phyloP scores from a whole-genome alignment of 1,284 basidiomycete species.

The Phlebopus sp. region DNA sequence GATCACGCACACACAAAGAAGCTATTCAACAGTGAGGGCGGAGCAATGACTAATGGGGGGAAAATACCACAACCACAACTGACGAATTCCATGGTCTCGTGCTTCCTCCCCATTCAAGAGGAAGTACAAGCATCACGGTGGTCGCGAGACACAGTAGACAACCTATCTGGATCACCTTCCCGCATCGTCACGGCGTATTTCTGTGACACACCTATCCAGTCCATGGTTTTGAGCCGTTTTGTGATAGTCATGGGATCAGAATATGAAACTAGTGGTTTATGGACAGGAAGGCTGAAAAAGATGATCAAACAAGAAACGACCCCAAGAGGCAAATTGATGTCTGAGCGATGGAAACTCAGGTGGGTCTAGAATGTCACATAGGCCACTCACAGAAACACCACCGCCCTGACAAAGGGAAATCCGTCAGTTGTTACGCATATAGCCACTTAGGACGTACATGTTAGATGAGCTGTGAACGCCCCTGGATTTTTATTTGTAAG shows the following conservation, averaged over 20 bases:
- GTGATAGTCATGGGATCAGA: background rate
- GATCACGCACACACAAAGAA: conserved; percentile 8
- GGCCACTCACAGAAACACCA: conserved; percentile 18
- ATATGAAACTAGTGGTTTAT: conserved; percentile 2
- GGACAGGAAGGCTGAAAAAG: conserved; percentile 4
- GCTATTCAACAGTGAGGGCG: conserved; percentile 1
- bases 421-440: background rate
- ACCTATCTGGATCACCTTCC: conserved; percentile 5
- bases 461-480: conserved; percentile 9
- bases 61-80: conserved; percentile 10
- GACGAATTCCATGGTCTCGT: conserved; percentile 10
- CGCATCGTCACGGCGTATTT: background rate
- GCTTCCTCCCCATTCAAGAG: conserved; percentile 12
- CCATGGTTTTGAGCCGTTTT: background rate
- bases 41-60: background rate
- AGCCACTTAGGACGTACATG: conserved; percentile 10
- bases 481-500: conserved; percentile 7
- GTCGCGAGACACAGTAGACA: conserved; percentile 13
- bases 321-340: conserved; percentile 17
- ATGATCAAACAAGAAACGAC: conserved; percentile 6
- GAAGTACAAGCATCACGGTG: conserved; percentile 11
- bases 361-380: background rate
- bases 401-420: conserved; percentile 9
- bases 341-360: conserved; percentile 2
- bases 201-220: background rate